Base-by-base conservation (phyloP, 2,329 filamentous ascomycete genomes). In the Pseudogymnoascus sp. region DNA sequence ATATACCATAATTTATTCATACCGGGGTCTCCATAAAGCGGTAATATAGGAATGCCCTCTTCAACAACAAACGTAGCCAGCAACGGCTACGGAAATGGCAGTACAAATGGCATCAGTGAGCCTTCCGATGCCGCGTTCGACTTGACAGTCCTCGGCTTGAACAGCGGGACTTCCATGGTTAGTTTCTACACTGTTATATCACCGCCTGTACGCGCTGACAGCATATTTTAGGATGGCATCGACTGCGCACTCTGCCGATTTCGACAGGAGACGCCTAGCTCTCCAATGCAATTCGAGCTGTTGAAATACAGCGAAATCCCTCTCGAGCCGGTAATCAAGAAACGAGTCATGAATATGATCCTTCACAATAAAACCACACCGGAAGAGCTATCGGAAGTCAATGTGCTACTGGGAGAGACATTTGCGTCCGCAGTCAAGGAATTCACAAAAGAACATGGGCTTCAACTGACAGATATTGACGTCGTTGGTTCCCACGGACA, bases 231-330 rank as follows among this genome's bases (percentile, higher is more conserved):
- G 65, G 81, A 83, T 68, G 78, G 80, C 26, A 83, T 86, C 49
- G 81, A 85, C 69, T 84, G 81, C 66, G 82, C 81, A 1, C 74
- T 85, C 7, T 84, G 83, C 67, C 80, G 74, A 60, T 86, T 85
- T 69, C 74, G 74, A 55, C 83, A 86, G 68, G 76, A 77, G 16
- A 75, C 76, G 6, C 82, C 82, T 0, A 74, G 78, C 6, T 74
- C 75, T 4, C 77, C 80, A 2, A 79, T 86, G 77, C 78, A 81
- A 66, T 81, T 86, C 65, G 77, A 82, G 67, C 74, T 86, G 4
- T 74, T 84, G n/a, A 72, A 81, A 72, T 83, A 84, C 69, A 80
- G 78, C 58, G 82, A 85, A 66, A 75, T 83, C n/a, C 78, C 80
- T 0, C 72, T 86, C 14, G 78, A 81, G 29, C 76, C 74, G 29